Percentiles rank a stretch among this genome's conserved stretches.
These are phyloP conservation scores for Boletus sp. DNA, from an alignment of 768 basidiomycete species.

Conservation along the genomic window DNA sequence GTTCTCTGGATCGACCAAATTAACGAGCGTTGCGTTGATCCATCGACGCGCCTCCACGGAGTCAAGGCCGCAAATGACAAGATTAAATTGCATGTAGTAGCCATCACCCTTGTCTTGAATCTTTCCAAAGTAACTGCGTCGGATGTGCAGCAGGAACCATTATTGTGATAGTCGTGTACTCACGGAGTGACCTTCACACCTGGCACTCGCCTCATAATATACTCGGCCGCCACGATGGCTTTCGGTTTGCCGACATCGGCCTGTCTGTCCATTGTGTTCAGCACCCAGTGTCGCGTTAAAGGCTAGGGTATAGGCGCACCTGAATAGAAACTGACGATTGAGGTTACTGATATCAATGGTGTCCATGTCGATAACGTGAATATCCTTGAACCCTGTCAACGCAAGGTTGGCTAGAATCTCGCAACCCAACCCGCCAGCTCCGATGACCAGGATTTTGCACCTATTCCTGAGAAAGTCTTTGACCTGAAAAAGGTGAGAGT, in stretches of 20 bases:
- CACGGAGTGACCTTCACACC: conserved; percentile 97
- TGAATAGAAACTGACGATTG: conserved; percentile 96
- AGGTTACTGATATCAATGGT: conserved; percentile 99
- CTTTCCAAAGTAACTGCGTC: conserved; percentile 83
- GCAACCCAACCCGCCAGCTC: conserved; percentile 95
- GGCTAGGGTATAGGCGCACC: conserved; percentile 44
- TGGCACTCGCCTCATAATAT: conserved; percentile 93
- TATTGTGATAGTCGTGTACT: conserved; percentile 31
- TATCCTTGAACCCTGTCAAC: conserved; percentile 94
- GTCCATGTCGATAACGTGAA: conserved; percentile 99
- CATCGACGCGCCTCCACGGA: conserved; percentile 96
- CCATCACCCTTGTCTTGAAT: conserved; percentile 96
- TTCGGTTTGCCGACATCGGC: conserved; percentile 95
- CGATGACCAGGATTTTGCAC: conserved; percentile 95
- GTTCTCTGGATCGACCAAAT: conserved; percentile 89
- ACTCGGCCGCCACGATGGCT: conserved; percentile 91
- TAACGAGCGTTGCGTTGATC: conserved; percentile 98
- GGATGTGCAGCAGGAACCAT: conserved; percentile 9
- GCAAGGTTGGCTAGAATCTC: conserved; percentile 98
- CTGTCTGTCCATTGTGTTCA: conserved; percentile 42
- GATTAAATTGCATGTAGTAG: conserved; percentile 95
- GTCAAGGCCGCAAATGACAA: conserved; percentile 96
- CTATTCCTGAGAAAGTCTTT: conserved; percentile 80
- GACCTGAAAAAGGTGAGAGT: conserved; percentile 47
- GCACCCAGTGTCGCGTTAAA: neutral